Base-by-base conservation (phyloP, 768 basidiomycete species). In the Paxillus involutus region DNA sequence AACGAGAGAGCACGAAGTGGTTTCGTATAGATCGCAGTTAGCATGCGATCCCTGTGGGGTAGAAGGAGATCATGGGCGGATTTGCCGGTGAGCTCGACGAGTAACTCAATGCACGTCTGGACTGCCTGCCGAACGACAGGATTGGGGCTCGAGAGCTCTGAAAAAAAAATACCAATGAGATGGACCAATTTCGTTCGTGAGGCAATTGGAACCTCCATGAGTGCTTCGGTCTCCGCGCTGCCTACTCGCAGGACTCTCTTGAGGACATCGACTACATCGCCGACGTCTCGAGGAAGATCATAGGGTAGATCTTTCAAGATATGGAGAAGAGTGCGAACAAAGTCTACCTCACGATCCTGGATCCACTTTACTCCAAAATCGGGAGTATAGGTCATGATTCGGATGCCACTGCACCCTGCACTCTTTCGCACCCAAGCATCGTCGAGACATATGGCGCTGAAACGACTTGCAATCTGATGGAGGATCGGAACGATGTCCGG, bases 1-100 rank as follows among this genome's bases (percentile, higher is more conserved):
- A 98, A 95, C 2, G 94, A 94, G 24, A 99, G 80, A 0, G 97
- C 97, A 49, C 97, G 81, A 17, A 99, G 80, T 12, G 97, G 97
- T 66, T 98, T 98, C n/a, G 90, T 91, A 74, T 89, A 98, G 59
- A 99, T 94, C 2, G 88, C 83, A 16, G 84, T 82, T 37, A 98
- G 78, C 74, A 98, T 86, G 30, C 93, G 85, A 58, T 94, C 92
- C 44, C 93, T 87, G 62, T 94, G 88, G 14, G 83, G 89, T 68
- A 81, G 74, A 45, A 99, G 76, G n/a, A 98, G 76, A 42, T 94
- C 92, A 41, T 83, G 77, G 24, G 89, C 79, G 1, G 89, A 79
- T 58, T 82, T 83, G 12, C 82, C 82, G 50, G 83, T 88, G 26
- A 91, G 75, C 41, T 88, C 80, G 1, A 91, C 87, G 12, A 99